Conservation (phyloP, 2,329 filamentous ascomycete genomes). For the Plenodomus tracheiphilus region DNA sequence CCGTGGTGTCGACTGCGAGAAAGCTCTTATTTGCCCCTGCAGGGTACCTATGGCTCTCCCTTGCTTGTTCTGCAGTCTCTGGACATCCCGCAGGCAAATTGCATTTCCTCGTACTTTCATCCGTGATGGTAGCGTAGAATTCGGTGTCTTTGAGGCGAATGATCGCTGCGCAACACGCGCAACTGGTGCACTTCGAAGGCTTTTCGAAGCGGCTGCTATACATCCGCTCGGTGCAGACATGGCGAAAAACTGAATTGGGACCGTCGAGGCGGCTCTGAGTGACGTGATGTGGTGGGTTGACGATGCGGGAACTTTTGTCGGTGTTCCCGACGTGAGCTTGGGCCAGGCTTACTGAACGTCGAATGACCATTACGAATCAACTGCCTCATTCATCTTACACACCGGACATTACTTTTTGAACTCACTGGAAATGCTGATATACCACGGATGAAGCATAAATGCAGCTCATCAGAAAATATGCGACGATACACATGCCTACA, state of each 20-base stretch:
- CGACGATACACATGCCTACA: too few species aligned
- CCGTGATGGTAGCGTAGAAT: constrained; percentile 12
- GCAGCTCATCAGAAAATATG: too few species aligned
- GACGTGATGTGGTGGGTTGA: constrained; percentile 7
- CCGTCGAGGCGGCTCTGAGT: background rate
- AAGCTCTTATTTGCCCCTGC: constrained; percentile 21
- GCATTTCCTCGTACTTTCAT: constrained; percentile 8
- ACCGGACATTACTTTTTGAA: too few species aligned
- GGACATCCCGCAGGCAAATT: constrained; percentile 17
- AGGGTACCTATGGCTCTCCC: constrained; percentile 4
- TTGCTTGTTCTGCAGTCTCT: constrained; percentile 2
- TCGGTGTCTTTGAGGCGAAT: constrained; percentile 25
- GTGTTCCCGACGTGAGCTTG: background rate
- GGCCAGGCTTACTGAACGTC: background rate
- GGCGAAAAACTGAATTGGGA: constrained; percentile 9
- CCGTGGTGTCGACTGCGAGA: constrained; percentile 34
- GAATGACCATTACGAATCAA: background rate
- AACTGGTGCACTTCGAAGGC: constrained; percentile 11
- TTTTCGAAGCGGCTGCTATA: constrained; percentile 21
- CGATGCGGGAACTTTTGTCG: constrained; percentile 13
- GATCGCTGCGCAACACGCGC: constrained; percentile 29
- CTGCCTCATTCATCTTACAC: background rate
- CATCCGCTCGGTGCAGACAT: constrained; percentile 36
- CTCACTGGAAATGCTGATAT: too few species aligned
- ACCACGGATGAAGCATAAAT: background rate